Evolutionary conservation across 768 basidiomycete species (phyloP).

Genomic region (Boletus reticulatus): DNA sequence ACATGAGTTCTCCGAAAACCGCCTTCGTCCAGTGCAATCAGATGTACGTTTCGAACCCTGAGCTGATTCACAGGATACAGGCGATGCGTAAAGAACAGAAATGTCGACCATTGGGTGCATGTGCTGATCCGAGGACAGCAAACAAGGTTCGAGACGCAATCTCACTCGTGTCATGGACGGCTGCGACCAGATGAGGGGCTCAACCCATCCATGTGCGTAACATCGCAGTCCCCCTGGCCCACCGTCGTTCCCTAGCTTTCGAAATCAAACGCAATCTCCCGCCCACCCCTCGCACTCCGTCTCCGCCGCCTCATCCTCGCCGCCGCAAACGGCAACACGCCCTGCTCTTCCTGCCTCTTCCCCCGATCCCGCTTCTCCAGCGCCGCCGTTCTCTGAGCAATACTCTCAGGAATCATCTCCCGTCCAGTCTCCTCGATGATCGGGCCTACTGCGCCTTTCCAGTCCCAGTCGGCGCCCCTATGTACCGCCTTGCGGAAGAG

Average conservation of each 20-base stretch:
- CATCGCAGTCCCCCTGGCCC: neutral
- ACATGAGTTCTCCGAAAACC: too few species aligned
- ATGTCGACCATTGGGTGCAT: too few species aligned
- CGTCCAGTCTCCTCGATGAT: constrained; percentile 18
- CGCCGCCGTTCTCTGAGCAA: neutral
- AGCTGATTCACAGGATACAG: too few species aligned
- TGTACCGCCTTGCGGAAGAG: constrained; percentile 22
- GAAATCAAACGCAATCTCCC: constrained; percentile 15
- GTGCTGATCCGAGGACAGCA: too few species aligned
- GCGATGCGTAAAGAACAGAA: too few species aligned
- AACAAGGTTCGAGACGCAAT: too few species aligned
- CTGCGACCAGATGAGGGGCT: too few species aligned
- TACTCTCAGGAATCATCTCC: constrained; percentile 19
- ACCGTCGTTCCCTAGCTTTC: neutral
- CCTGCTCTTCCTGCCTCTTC: neutral
- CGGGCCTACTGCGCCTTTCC: constrained; percentile 12
- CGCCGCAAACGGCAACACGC: constrained; percentile 18
- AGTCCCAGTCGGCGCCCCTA: constrained; percentile 21
- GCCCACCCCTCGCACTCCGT: constrained; percentile 17
- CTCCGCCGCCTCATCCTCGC: constrained; percentile 25
- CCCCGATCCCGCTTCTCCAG: neutral
- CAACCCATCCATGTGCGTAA: neutral
- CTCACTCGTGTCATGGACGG: too few species aligned
- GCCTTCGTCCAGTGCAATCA: too few species aligned
- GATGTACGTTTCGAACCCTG: too few species aligned